phyloP scores from a whole-genome alignment of 1,139 yeast genomes.

The Saccharomyces hybrid region DNA sequence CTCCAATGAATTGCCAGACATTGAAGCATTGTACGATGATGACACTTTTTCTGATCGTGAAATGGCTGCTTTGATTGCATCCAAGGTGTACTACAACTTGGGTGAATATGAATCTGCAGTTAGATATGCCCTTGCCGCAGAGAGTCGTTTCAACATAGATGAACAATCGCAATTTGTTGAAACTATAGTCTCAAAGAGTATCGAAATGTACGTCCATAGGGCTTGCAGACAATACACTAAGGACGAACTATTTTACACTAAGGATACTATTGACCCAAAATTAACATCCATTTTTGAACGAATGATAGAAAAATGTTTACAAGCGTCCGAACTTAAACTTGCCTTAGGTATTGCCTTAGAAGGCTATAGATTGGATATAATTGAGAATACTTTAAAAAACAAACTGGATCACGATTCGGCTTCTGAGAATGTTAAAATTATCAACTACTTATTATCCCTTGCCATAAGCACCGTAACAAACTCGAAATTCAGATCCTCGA shows the following conservation, averaged over 20 bases:
- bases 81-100: conserved; percentile 89
- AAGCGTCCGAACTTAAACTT: conserved; percentile 61
- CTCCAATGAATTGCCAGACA: conserved; percentile 76
- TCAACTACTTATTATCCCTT: conserved; percentile 72
- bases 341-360: conserved; percentile 91
- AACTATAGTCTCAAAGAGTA: conserved; percentile 89
- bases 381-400: conserved; percentile 50
- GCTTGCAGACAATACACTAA: conserved; percentile 51
- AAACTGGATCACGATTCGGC: conserved; percentile 39
- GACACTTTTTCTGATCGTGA: conserved; percentile 63
- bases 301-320: conserved; percentile 77
- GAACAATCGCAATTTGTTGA: conserved; percentile 82
- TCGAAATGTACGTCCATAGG: conserved; percentile 66
- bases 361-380: conserved; percentile 76
- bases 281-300: conserved; percentile 67
- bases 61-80: conserved; percentile 86
- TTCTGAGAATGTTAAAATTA: conserved; percentile 47
- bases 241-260: conserved; percentile 17
- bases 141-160: conserved; percentile 57
- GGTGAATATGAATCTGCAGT: conserved; percentile 94
- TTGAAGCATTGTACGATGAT: conserved; percentile 90
- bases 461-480: conserved; percentile 60
- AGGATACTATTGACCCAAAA: conserved; percentile 46
- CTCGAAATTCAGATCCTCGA: conserved; percentile 56
- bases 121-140: conserved; percentile 80